Conservation (phyloP, 495 filamentous ascomycete species). For the Eremomyces bilateralis region DNA sequence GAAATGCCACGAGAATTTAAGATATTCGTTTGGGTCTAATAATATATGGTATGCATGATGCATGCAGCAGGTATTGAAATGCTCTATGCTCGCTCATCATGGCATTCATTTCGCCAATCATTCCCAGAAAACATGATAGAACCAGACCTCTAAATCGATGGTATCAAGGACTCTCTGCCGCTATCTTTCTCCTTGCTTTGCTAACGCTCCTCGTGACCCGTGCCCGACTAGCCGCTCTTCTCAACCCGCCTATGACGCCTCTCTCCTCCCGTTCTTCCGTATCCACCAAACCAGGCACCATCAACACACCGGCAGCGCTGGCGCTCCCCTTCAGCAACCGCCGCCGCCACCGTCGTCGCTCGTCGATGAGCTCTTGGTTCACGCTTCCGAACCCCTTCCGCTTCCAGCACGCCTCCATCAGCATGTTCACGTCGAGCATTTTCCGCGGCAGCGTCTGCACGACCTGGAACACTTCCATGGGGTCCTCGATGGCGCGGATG, state of each 20-base stretch:
- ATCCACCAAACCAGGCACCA: conserved; percentile 6
- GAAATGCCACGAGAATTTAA: no score
- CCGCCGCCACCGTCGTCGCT: conserved; percentile 35
- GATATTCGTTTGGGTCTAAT: no score
- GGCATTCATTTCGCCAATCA: no score
- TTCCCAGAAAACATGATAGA: no score
- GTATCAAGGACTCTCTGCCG: no score
- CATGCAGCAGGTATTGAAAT: no score
- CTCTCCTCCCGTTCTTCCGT: conserved; percentile 1
- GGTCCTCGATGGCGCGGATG: conserved; percentile 60
- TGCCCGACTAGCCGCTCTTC: conserved; percentile 3
- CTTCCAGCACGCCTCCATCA: conserved; percentile 64
- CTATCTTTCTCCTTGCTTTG: no score
- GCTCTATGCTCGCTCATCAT: no score
- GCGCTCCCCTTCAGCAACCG: conserved; percentile 22
- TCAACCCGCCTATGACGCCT: conserved; percentile 2
- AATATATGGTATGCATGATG: no score
- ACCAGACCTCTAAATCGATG: no score
- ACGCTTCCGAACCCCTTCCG: conserved; percentile 66
- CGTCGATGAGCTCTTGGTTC: conserved; percentile 43
- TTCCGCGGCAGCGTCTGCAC: conserved; percentile 75
- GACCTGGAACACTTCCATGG: conserved; percentile 90
- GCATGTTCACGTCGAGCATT: conserved; percentile 54
- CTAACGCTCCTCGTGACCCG: conserved; percentile 1
- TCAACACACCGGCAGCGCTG: neutral